Percentiles rank a stretch among this genome's conserved stretches.
phyloP scores from a whole-genome alignment of 2,329 filamentous ascomycete genomes.

The Cytospora piceae region DNA sequence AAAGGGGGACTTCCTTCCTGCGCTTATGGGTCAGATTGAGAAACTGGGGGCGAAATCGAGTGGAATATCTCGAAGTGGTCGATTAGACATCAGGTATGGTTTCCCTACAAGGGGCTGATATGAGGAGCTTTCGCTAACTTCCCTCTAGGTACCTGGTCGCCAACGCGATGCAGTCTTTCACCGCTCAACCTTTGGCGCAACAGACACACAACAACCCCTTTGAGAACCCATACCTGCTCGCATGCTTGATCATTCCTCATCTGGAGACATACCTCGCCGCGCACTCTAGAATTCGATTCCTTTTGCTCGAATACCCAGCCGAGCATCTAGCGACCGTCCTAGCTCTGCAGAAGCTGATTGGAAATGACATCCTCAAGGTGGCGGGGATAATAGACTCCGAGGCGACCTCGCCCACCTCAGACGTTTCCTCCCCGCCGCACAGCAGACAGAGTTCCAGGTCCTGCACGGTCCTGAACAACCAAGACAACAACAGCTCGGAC shows the following conservation, averaged over 20 bases:
- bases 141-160: conserved; percentile 60
- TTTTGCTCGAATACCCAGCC: conserved; percentile 62
- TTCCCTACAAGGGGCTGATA: neutral
- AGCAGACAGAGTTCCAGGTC: conserved; percentile 8
- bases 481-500: conserved; percentile 18
- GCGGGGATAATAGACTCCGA: conserved; percentile 58
- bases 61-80: conserved; percentile 56
- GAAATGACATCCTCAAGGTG: conserved; percentile 60
- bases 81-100: conserved; percentile 61
- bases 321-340: conserved; percentile 61
- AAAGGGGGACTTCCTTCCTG: conserved; percentile 51
- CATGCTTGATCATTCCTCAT: conserved; percentile 62
- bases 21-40: conserved; percentile 57
- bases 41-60: conserved; percentile 55
- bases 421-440: conserved; percentile 3
- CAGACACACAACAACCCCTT: conserved; percentile 60
- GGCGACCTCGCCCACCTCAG: conserved; percentile 31
- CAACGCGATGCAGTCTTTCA: conserved; percentile 63
- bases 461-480: conserved; percentile 6
- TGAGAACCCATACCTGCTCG: conserved; percentile 56
- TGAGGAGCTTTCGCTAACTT: neutral
- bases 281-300: conserved; percentile 56
- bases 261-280: conserved; percentile 62
- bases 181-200: conserved; percentile 52
- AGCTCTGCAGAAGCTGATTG: conserved; percentile 61